phyloP scores from a whole-genome alignment of 1,139 yeast genomes.

The Pichia norvegensis region DNA sequence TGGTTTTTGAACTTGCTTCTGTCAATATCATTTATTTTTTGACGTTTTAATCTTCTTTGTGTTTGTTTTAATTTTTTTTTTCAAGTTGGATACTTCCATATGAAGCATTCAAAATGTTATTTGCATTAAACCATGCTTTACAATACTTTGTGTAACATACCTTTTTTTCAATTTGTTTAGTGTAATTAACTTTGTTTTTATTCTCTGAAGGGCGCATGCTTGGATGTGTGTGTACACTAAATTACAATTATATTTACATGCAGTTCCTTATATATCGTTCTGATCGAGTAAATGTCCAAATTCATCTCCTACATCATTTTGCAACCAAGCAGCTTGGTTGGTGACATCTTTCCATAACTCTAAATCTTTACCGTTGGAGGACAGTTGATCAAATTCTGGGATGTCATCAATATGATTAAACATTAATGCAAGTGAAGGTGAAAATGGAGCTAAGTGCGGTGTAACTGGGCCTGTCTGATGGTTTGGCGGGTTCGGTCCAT shows the following conservation, averaged over 20 bases:
- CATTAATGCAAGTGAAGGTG: constrained; percentile 23
- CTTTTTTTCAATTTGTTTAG: constrained; percentile 7
- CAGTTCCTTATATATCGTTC: neutral
- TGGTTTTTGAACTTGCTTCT: neutral
- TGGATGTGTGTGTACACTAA: too few species aligned
- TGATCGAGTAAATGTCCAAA: constrained; percentile 5
- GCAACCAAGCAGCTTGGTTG: constrained; percentile 65
- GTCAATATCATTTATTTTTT: neutral
- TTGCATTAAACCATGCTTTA: constrained; percentile 5
- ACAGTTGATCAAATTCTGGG: constrained; percentile 23
- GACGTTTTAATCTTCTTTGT: constrained; percentile 7
- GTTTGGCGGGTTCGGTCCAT: neutral
- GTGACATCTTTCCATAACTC: constrained; percentile 71
- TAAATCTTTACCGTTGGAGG: constrained; percentile 38
- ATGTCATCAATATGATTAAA: constrained; percentile 24
- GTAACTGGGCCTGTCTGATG: neutral
- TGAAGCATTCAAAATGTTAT: neutral
- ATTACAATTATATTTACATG: neutral
- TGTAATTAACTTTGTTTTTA: constrained; percentile 11
- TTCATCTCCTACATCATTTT: constrained; percentile 13
- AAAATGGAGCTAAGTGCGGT: constrained; percentile 12
- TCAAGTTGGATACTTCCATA: constrained; percentile 3
- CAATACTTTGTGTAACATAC: neutral
- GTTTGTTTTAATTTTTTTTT: constrained; percentile 10
- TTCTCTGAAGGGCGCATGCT: too few species aligned